Conservation (phyloP, 2,329 filamentous ascomycete species). For the Pseudopithomyces chartarum region DNA sequence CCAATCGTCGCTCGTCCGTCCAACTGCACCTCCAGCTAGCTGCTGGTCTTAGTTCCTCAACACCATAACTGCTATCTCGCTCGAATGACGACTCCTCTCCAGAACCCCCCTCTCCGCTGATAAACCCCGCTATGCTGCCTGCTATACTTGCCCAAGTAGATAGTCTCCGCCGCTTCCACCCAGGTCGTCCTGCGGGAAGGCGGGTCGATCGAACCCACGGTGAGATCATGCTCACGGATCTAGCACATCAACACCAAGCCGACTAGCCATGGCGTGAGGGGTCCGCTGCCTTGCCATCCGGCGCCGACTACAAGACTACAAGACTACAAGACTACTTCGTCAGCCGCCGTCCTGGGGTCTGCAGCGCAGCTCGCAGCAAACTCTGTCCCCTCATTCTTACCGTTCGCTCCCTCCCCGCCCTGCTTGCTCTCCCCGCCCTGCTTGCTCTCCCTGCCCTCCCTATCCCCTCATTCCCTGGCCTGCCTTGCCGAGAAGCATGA, state of each 20-base stretch:
- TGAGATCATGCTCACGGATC: neutral
- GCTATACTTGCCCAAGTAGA: neutral
- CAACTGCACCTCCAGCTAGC: neutral
- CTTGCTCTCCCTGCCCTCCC: too few species aligned
- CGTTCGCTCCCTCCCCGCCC: neutral
- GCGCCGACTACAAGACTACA: neutral
- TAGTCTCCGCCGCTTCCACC: neutral
- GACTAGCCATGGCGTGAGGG: neutral
- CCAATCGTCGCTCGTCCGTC: neutral
- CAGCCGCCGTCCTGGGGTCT: neutral
- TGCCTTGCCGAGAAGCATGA: too few species aligned
- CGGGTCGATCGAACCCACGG: neutral
- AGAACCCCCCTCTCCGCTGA: too few species aligned
- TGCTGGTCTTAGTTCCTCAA: slow-evolving; percentile 1
- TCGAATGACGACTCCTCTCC: neutral
- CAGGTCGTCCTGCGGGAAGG: neutral
- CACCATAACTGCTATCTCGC: slow-evolving; percentile 3
- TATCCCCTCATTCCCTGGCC: neutral
- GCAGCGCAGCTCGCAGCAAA: neutral
- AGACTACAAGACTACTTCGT: neutral
- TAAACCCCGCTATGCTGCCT: neutral
- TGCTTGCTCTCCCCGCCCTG: too few species aligned
- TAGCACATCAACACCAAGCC: neutral
- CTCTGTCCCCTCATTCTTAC: neutral
- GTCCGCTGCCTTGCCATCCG: neutral